These are phyloP conservation scores for Zostera marina DNA, from an alignment of 116 monocot genomes.

Conservation along the genomic window DNA sequence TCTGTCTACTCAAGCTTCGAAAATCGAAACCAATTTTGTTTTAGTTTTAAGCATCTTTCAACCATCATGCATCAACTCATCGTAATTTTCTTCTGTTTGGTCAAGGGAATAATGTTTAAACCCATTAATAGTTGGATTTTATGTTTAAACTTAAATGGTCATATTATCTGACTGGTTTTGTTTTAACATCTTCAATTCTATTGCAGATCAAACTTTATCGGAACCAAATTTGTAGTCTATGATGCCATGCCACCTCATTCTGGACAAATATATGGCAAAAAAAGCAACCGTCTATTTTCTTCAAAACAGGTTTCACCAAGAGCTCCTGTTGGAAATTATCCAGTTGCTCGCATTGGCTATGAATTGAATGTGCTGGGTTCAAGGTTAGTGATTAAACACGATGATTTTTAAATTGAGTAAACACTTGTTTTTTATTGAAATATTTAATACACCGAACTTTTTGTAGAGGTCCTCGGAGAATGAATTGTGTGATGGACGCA, in stretches of 20 bases:
- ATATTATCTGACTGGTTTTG: background rate
- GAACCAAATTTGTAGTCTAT: constrained; percentile 82
- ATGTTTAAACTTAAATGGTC: background rate
- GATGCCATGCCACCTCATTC: constrained; percentile 62
- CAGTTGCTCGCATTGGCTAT: constrained; percentile 61
- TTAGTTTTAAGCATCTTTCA: too few relatives aligned
- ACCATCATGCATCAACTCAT: too few relatives aligned
- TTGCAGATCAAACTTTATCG: constrained; percentile 82
- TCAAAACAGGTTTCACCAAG: constrained; percentile 65
- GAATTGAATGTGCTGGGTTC: constrained; percentile 82
- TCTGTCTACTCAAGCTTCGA: too few relatives aligned
- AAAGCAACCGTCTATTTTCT: constrained; percentile 35
- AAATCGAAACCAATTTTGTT: too few relatives aligned
- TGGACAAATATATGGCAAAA: constrained; percentile 32
- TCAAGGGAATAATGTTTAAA: background rate
- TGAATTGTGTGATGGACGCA: constrained; percentile 23
- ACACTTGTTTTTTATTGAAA: too few relatives aligned
- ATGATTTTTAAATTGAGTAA: background rate
- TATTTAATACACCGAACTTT: too few relatives aligned
- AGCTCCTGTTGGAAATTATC: constrained; percentile 58
- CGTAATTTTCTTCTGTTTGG: too few relatives aligned
- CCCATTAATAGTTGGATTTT: background rate
- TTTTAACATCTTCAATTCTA: background rate
- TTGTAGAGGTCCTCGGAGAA: too few relatives aligned
- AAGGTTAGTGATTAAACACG: constrained; percentile 16